Evolutionary conservation across 2,329 filamentous ascomycete species (phyloP).

Genomic region (Colletotrichum agaves): DNA sequence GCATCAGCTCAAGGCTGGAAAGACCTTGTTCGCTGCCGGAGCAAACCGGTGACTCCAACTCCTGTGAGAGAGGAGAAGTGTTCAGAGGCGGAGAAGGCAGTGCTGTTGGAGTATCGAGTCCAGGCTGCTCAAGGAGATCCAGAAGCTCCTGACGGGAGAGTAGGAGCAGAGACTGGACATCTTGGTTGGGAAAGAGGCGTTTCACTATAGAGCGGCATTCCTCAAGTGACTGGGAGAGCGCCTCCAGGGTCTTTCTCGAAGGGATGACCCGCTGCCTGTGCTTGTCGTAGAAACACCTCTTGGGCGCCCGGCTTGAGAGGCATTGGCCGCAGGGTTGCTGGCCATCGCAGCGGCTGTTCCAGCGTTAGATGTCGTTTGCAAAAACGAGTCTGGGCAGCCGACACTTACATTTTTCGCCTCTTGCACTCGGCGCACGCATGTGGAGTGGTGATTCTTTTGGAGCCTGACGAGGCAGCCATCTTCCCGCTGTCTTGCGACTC

Average conservation of each 20-base stretch:
- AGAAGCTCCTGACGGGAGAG: slow-evolving; percentile 70
- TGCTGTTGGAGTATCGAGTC: slow-evolving; percentile 50
- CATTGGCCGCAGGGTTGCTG: slow-evolving; percentile 85
- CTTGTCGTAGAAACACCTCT: slow-evolving; percentile 84
- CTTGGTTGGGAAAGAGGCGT: slow-evolving; percentile 69
- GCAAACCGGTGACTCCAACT: slow-evolving; percentile 60
- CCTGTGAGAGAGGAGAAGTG: slow-evolving; percentile 58
- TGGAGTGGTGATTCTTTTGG: slow-evolving; percentile 65
- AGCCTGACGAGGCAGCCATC: slow-evolving; percentile 49
- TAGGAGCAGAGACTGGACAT: slow-evolving; percentile 60
- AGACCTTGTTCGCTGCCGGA: slow-evolving; percentile 61
- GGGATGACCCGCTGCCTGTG: slow-evolving; percentile 81
- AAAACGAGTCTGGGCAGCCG: neutral
- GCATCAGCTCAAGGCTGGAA: slow-evolving; percentile 73
- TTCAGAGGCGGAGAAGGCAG: slow-evolving; percentile 66
- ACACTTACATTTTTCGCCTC: slow-evolving; percentile 75
- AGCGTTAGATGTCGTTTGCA: slow-evolving; percentile 41
- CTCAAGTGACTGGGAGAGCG: slow-evolving; percentile 71
- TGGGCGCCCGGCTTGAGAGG: slow-evolving; percentile 82
- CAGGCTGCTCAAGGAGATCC: slow-evolving; percentile 62
- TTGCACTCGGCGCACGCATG: slow-evolving; percentile 82
- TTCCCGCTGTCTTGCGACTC: slow-evolving; percentile 47
- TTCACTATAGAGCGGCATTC: slow-evolving; percentile 73
- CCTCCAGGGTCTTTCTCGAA: slow-evolving; percentile 78
- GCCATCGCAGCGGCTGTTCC: slow-evolving; percentile 75